Percentiles rank a stretch among this genome's conserved stretches.
Conservation (phyloP, 108 stramenopile genomes). For the Ochromonas danica region DNA sequence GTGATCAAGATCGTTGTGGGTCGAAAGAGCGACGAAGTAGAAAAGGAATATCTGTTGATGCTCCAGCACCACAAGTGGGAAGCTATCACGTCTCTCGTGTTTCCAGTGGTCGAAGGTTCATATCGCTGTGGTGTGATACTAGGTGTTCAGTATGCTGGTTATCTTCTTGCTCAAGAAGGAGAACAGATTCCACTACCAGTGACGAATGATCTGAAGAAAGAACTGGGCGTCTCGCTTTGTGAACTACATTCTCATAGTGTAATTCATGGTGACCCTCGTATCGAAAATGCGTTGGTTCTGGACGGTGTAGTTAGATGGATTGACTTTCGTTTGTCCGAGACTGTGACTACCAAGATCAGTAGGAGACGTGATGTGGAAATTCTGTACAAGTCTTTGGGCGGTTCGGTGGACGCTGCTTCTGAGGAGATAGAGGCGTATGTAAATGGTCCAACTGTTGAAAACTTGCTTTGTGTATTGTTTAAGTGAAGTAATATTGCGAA, state of each 20-base stretch:
- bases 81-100: background rate
- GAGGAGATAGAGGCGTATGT: background rate
- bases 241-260: background rate
- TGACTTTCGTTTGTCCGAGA: background rate
- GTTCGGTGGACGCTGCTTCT: background rate
- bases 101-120: conserved; percentile 1
- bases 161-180: background rate
- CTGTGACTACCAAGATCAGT: background rate
- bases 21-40: background rate
- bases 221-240: background rate
- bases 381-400: background rate
- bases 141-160: conserved; percentile 5
- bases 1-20: conserved; percentile 5
- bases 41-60: background rate
- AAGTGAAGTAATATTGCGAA: conserved; percentile 1
- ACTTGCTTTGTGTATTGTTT: background rate
- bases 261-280: conserved; percentile 1
- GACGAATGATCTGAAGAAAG: background rate
- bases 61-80: background rate
- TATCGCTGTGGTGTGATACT: background rate
- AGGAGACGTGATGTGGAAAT: background rate
- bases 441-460: background rate
- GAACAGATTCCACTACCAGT: background rate
- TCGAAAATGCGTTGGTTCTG: conserved; percentile 1
- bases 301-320: background rate